These are phyloP conservation scores for Magnusiomyces suaveolens DNA, from an alignment of 1,139 yeast species.

Conservation along the genomic window DNA sequence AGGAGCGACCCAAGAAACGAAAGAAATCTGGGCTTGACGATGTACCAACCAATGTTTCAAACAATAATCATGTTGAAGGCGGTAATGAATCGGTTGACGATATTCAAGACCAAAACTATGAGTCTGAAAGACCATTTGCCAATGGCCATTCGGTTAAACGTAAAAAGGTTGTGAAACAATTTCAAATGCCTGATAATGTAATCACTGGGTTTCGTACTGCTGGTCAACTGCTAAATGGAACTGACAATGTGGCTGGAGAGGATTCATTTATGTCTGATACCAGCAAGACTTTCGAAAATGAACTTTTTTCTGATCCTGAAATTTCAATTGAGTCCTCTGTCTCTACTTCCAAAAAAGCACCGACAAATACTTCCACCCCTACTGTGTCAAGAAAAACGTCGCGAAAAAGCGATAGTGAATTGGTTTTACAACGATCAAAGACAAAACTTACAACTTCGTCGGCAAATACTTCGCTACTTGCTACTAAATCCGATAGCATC, in stretches of 20 bases:
- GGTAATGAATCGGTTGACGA: not conserved
- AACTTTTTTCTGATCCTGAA: not conserved
- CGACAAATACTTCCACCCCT: not conserved
- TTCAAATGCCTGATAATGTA: conserved; percentile 75
- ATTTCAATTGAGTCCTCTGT: not conserved
- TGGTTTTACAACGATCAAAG: not conserved
- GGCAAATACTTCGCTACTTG: not conserved
- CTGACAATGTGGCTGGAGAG: not conserved
- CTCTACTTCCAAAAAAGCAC: not conserved
- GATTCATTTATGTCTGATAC: not conserved
- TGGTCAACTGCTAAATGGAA: not conserved
- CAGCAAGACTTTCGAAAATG: not conserved
- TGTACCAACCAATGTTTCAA: not conserved
- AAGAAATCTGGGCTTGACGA: not conserved
- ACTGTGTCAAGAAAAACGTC: not conserved
- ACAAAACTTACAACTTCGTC: not conserved
- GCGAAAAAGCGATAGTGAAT: not conserved
- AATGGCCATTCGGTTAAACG: not conserved
- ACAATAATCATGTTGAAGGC: not conserved
- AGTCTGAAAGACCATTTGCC: not conserved
- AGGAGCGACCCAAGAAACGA: conserved; percentile 9
- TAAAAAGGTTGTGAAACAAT: conserved; percentile 26
- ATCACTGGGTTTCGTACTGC: conserved; percentile 60
- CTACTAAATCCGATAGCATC: not conserved
- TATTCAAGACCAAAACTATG: not conserved